Percentiles rank a stretch among this genome's conserved stretches.
Evolutionary conservation across 768 basidiomycete species (phyloP).

Genomic region (Russula compacta): DNA sequence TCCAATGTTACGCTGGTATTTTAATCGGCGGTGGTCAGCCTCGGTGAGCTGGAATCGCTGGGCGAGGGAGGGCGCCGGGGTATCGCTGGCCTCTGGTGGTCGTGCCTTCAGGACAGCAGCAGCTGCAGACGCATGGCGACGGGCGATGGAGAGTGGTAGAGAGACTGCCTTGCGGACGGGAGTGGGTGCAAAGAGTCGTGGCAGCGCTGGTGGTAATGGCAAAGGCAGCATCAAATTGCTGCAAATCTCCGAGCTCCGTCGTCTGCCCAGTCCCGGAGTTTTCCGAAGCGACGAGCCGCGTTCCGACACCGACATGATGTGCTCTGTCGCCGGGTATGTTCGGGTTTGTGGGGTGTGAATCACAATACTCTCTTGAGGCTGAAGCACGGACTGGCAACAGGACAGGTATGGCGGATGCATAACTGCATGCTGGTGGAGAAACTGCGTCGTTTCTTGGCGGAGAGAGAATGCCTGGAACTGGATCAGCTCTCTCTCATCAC

Average conservation of each 20-base stretch:
- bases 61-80: slow-evolving; percentile 7
- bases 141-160: not conserved
- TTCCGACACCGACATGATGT: no score
- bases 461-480: no score
- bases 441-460: no score
- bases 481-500: no score
- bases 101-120: not conserved
- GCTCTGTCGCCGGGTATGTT: no score
- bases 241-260: not conserved
- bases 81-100: not conserved
- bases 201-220: not conserved
- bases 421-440: no score
- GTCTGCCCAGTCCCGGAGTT: no score
- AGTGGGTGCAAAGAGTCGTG: not conserved
- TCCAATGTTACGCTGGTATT: slow-evolving; percentile 87
- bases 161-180: not conserved
- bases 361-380: no score
- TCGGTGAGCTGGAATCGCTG: slow-evolving; percentile 39
- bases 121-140: slow-evolving; percentile 9
- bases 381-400: no score
- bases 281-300: no score
- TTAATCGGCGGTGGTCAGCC: slow-evolving; percentile 55
- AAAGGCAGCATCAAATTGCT: not conserved
- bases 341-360: no score
- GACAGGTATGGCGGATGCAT: no score